Base-by-base conservation (phyloP, 75 land plant species). In the Cupressus sempervirens region DNA sequence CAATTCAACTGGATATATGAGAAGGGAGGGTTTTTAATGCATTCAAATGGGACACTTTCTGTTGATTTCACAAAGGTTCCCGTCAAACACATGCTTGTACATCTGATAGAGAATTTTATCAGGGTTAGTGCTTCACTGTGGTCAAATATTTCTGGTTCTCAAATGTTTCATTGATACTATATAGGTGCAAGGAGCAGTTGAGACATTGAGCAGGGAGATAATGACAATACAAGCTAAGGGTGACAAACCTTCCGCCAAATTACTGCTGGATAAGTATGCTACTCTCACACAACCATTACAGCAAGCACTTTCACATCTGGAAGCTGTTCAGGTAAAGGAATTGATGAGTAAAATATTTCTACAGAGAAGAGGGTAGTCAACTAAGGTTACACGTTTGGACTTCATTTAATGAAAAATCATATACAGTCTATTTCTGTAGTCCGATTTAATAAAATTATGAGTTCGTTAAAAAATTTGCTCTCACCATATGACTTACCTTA, bases 1-100 rank as follows among this genome's bases (percentile, higher is more conserved):
- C 96, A 97, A 88, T 97, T 97, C 76, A 97, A 97, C 85, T 97
- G 93, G 91, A 86, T 96, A 72, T 90, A 87, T 82, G 95, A 97
- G 84, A 92, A 91, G 84, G 95, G 92, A 83, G 99, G 94, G 58
- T 96, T 96, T 84, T 83, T 88, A 53, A 50, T 93, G 84, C 86
- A 92, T 54, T 84, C 89, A 12, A 90, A 96, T 89, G 96, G 95
- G 41, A 92, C 93, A 34, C 93, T 96, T 81, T 91, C 92, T 65
- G 96, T 97, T 75, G 90, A 96, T 85, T 94, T 93, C 86, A 65
- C 81, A 4, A 93, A 93, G 95, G 99, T 95, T 85, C 35, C 32
- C 32, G 3, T 72, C 35, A 12, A 72, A 72, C 32, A 32, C 14
- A 1, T 32, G 15, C 74, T 72, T 68, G 12, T 68, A 68, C 10